These are phyloP conservation scores for Rhynchospora tenuis DNA, from an alignment of 176 grass and related monocot species.

Conservation along the genomic window DNA sequence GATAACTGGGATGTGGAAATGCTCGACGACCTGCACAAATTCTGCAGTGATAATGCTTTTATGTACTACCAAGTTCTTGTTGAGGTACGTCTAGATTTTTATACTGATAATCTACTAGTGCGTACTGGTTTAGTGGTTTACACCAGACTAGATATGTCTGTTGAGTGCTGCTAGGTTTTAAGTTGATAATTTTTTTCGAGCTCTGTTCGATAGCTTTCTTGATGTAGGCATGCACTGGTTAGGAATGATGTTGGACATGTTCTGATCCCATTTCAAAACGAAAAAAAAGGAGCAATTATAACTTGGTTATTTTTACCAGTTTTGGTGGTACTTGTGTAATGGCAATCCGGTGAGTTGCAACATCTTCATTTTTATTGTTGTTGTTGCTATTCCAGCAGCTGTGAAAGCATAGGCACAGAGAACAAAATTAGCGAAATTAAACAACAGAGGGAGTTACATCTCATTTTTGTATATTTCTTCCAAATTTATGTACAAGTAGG, in stretches of 20 bases:
- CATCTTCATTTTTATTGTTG: neutral
- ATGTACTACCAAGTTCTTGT: conserved; percentile 73
- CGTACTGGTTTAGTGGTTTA: neutral
- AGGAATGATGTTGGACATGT: neutral
- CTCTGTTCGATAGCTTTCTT: neutral
- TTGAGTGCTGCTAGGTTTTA: neutral
- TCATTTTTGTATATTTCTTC: conserved; percentile 10
- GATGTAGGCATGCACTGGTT: neutral
- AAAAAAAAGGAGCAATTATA: neutral
- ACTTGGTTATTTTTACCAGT: neutral
- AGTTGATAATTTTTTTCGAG: neutral
- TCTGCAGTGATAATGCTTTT: conserved; percentile 90
- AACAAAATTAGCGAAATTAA: neutral
- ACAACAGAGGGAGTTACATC: neutral
- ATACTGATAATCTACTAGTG: neutral
- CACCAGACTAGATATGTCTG: neutral
- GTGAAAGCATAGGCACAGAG: conserved; percentile 17
- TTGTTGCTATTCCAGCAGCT: neutral
- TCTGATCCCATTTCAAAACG: neutral
- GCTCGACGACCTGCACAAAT: conserved; percentile 44
- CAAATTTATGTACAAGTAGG: neutral
- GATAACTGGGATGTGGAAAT: conserved; percentile 55
- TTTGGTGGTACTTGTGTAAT: neutral
- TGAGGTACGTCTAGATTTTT: conserved; percentile 38
- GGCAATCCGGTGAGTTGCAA: neutral